Base-by-base conservation (phyloP, 1,284 basidiomycete genomes). In the Marasmius sp. region DNA sequence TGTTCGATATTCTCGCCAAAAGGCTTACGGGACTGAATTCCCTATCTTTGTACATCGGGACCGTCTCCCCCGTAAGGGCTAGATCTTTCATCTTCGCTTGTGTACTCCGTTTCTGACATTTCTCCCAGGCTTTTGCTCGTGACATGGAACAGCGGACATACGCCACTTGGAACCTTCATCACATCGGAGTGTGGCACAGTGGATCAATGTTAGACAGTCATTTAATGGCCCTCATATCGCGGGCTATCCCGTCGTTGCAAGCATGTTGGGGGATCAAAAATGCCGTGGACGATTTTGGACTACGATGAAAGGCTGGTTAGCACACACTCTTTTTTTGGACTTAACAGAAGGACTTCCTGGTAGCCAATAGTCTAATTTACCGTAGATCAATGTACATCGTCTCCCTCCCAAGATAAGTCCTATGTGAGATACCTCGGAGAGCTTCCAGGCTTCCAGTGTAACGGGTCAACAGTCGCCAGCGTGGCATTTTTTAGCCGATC, bases 1-100 rank as follows among this genome's bases (percentile, higher is more conserved):
- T 80, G n/a, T 69, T 79, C 34, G 73, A 77, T 59, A 61, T 74
- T n/a, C 56, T 78, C 18, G 71, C 72, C 7, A 53, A 47, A n/a
- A 71, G 64, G 49, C 65, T 77, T 6, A 72, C 75, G 0, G 66
- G 67, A 20, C 64, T 80, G 39, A 64, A 68, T 22, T 67, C 66
- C 6, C 66, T 80, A 39, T 70, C 67, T 18, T 60, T 80, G 20
- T 74, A 70, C 51, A 63, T 76, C 56, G 69, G 70, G 34, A 71
- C 72, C 37, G 61, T 68, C 33, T 43, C 59, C 7, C 51, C 59
- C 12, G 59, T 63, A 22, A 61, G 54, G 36, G 41, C 61, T 65
- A 20, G 61, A 66, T 52, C 34, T 38, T 38, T 16, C 38, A 10
- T 37, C 14, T 9, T n/a, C 20, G 12, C 12, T 54, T 37, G 60